Percentiles rank a stretch among this genome's conserved stretches.
Conservation (phyloP, 2,329 filamentous ascomycete species). For the Colletotrichum sp. region DNA sequence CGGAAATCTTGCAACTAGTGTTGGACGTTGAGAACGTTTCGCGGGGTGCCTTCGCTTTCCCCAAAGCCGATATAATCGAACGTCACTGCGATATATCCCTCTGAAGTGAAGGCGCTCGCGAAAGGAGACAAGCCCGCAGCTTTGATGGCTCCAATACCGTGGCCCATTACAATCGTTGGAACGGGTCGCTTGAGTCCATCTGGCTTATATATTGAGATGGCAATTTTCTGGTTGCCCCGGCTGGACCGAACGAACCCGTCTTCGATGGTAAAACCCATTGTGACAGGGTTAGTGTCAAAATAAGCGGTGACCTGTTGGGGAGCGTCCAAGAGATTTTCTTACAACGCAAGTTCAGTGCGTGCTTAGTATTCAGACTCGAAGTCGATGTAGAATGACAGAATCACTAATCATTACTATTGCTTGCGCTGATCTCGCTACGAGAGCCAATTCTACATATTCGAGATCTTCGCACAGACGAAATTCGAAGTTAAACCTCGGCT, state of each 20-base stretch:
- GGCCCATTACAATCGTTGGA: constrained; percentile 8
- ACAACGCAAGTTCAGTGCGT: not conserved
- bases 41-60: constrained; percentile 7
- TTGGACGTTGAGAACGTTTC: constrained; percentile 1
- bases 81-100: constrained; percentile 5
- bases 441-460: not conserved
- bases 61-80: constrained; percentile 16
- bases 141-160: constrained; percentile 13
- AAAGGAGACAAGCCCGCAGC: constrained; percentile 9
- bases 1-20: constrained; percentile 10
- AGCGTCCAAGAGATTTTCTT: not conserved
- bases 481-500: not conserved
- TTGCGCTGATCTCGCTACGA: not conserved
- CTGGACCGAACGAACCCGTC: constrained; percentile 2
- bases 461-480: not conserved
- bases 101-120: not conserved
- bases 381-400: not conserved
- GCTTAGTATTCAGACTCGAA: not conserved
- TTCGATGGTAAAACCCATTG: constrained; percentile 13
- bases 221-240: not conserved
- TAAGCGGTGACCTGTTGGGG: not conserved
- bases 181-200: not conserved
- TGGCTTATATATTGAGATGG: constrained; percentile 11
- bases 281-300: not conserved
- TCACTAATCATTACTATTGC: not conserved